Base-by-base conservation (phyloP, 2,329 filamentous ascomycete species). In the Coniochaeta sp. region DNA sequence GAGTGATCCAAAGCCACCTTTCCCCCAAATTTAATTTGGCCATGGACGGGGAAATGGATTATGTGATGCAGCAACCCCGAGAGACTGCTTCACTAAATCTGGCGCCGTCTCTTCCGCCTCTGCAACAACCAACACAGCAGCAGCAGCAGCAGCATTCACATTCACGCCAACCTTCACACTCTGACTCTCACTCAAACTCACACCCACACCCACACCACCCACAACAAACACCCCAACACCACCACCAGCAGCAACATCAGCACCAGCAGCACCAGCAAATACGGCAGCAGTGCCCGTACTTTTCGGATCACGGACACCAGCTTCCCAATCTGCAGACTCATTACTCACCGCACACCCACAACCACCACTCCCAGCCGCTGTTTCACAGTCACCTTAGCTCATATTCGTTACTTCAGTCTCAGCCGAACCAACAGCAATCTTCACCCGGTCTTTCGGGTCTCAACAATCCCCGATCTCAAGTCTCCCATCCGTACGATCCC, bases 11-110 rank as follows among this genome's bases (percentile, higher is more conserved):
- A 32, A 30, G 30, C 51, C 22, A 16, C 30, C 26, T 42, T 32
- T 24, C 22, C 16, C 31, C 16, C 28, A 28, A 32, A n/a, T 16
- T 48, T 18, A 26, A 30, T 20, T 31, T 32, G 27, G 42, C 24
- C 26, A 42, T 42, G 38, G 61, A 67, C 60, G 66, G 68, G 48
- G 60, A 60, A 31, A 66, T 67, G 63, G 63, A 68, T 49, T 66
- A 63, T 49, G 49, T 61, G 48, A 59, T 64, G 61, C 65, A 65
- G 42, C 53, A 55, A 46, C 48, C 61, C 26, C 56, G 56, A 26
- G 38, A 42, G 18, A 42, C n/a, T n/a, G n/a, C n/a, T n/a, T n/a
- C n/a, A n/a, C n/a, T n/a, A n/a, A n/a, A n/a, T n/a, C n/a, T n/a
- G n/a, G n/a, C n/a, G n/a, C n/a, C n/a, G n/a, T n/a, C n/a, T n/a